Conservation (phyloP, 2,329 filamentous ascomycete species). For the Simplicillium aogashimaense region DNA sequence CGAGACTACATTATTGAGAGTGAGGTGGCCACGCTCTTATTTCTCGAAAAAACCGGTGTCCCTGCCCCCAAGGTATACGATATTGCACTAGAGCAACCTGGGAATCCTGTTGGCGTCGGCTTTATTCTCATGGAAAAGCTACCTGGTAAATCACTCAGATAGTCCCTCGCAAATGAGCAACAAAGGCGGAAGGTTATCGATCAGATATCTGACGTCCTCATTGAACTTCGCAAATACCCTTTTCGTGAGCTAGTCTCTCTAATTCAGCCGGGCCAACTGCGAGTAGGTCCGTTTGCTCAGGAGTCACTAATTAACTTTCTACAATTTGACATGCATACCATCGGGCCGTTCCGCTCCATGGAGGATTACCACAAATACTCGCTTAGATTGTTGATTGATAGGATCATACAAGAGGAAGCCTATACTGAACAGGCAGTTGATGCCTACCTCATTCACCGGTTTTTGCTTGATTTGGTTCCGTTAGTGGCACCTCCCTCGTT, state of each 20-base stretch:
- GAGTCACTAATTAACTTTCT: constrained; percentile 25
- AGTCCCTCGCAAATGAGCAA: constrained; percentile 18
- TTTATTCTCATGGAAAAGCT: constrained; percentile 34
- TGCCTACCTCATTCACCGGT: constrained; percentile 30
- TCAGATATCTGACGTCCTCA: constrained; percentile 26
- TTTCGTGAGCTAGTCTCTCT: constrained; percentile 26
- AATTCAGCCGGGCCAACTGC: constrained; percentile 12
- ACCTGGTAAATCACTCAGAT: constrained; percentile 24
- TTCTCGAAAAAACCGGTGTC: constrained; percentile 23
- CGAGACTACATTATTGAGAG: constrained; percentile 25
- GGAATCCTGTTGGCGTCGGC: constrained; percentile 24
- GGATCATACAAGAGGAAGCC: constrained; percentile 24
- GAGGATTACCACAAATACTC: constrained; percentile 23
- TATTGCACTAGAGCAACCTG: constrained; percentile 17
- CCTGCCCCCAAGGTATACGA: constrained; percentile 27
- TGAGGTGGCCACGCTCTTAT: constrained; percentile 29
- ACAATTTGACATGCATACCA: constrained; percentile 15
- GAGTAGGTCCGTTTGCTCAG: constrained; percentile 24
- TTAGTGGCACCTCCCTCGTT: constrained; percentile 10
- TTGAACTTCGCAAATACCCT: constrained; percentile 25
- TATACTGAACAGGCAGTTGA: constrained; percentile 22
- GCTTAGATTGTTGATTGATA: constrained; percentile 23
- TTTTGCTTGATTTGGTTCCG: constrained; percentile 27
- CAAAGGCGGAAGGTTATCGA: constrained; percentile 23
- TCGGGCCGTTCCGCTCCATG: constrained; percentile 23